Base-by-base conservation (phyloP, 345 rosid genomes). In the Hibiscus trionum region DNA sequence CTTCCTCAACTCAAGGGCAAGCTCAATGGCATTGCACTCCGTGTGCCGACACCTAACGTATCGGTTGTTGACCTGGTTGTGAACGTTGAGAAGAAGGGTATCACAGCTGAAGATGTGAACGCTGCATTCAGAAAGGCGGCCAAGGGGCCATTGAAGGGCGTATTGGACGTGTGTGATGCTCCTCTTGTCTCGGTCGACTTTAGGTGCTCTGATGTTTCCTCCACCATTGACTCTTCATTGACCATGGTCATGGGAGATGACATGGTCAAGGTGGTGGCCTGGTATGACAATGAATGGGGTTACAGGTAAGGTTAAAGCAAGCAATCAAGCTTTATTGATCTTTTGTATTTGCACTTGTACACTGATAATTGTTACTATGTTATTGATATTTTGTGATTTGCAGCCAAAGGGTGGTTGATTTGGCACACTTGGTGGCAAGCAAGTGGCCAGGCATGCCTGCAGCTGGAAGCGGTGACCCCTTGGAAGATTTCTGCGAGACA, bases 241-340 rank as follows among this genome's bases (percentile, higher is more conserved):
- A 91, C 95, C 19, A 91, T 94, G 97, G 97, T 91, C 77, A 94
- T 94, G 98, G 98, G 96, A 62, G 97, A 94, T 37, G 98, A 94
- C 76, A 91, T 94, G 97, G 88, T 94, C 21, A 94, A 94, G 89
- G 98, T 91, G 11, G 96, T 94, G 0, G 98, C 98, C 16, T 94
- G 98, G 98, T 90, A 94, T 71, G 98, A 94, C 88, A 94, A 94
- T 46, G 96, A 93, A 79, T 91, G 98, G 98, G 98, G 98, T 15
- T 94, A 94, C 88, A 91, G 97, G 97, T 93, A 61, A 76, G 82
- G 10, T 10, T 53, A 31, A 31, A 69, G 46, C 42, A 53, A 29
- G 9, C 26, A 10, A 52, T 4, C 56, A 11, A 26, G 16, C 55
- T 15, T 50, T n/a, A 1, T 42, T n/a, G 4, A 53, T 53, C 21